phyloP scores from a whole-genome alignment of 2,329 filamentous ascomycete genomes.

The Neofusicoccum kwambonambiense region DNA sequence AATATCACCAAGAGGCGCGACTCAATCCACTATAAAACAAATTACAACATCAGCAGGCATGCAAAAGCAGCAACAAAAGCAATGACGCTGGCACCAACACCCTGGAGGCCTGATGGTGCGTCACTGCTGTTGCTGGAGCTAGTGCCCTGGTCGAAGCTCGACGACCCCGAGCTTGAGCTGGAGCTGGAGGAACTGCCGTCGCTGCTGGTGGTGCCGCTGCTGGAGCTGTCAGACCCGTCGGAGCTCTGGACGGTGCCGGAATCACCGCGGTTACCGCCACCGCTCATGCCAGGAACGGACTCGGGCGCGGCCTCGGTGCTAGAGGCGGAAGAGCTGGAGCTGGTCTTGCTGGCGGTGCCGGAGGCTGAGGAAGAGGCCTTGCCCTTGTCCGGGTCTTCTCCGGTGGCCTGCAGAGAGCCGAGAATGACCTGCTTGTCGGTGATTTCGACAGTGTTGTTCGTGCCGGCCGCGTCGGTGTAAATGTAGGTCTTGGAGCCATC shows the following conservation, averaged over 20 bases:
- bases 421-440: conserved; percentile 73
- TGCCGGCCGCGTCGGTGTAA: conserved; percentile 63
- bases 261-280: conserved; percentile 46
- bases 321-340: conserved; percentile 19
- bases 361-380: conserved; percentile 27
- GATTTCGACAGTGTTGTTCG: conserved; percentile 76
- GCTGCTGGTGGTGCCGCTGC: not conserved
- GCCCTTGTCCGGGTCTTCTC: conserved; percentile 49
- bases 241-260: conserved; percentile 17
- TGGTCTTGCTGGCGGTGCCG: conserved; percentile 25
- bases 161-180: conserved; percentile 22
- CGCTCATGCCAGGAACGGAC: conserved; percentile 57
- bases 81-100: conserved; percentile 32
- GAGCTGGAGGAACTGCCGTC: not conserved
- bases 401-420: conserved; percentile 76
- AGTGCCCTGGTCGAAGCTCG: conserved; percentile 22
- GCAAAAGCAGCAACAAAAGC: conserved; percentile 35
- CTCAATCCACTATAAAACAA: not conserved
- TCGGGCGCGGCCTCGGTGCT: conserved; percentile 30
- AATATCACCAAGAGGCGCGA: no score
- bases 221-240: conserved; percentile 18
- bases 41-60: conserved; percentile 31
- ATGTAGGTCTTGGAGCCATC: conserved; percentile 65
- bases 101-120: conserved; percentile 22
- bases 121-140: conserved; percentile 28